Base-by-base conservation (phyloP, 352 stramenopile genomes). In the Phytophthora gonapodyides region DNA sequence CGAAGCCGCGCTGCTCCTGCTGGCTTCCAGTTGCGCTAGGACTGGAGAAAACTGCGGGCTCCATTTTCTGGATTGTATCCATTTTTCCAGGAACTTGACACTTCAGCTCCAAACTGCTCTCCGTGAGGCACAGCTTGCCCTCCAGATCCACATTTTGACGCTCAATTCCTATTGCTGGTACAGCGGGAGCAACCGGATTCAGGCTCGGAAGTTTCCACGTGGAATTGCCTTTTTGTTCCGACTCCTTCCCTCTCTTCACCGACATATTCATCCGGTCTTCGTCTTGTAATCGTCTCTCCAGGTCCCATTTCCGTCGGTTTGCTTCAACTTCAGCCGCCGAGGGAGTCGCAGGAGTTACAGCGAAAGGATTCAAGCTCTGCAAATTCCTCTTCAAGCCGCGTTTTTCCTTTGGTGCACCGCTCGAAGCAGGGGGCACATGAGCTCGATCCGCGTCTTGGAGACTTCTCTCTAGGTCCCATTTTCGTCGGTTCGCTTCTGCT, bases 211-310 rank as follows among this genome's bases (percentile, higher is more conserved):
- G 31, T 43, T 67, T 71, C 21, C 19, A 21, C 24, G 36, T 30
- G 7, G 19, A 48, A 19, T 15, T 36, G 21, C 21, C 11, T 13
- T 67, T 58, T 41, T 7, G 30, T 37, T 38, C 54, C 40, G 33
- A 27, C 11, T 10, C 50, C 37, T 11, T 19, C 15, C 10, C 27
- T 27, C 27, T 13, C 40, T 12, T 24, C 7, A 27, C 24, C 12
- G 37, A 19, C 54, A 38, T 12, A 27, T 31, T 38, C 12, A 31
- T 19, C 51, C 13, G 51, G 27, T 66, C 42, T 45, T 27, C 43
- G 33, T 73, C 65, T 43, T 73, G 65, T 16, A 73, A 57, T 44
- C 50, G 44, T 17, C 52, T 51, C 51, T 69, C 60, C n/a, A 65
- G 24, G 17, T 69, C 53, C 67, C 61, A 67, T 57, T 75, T 75